These are phyloP conservation scores for Cladosporium oxysporum DNA, from an alignment of 2,329 filamentous ascomycete genomes.

Conservation along the genomic window DNA sequence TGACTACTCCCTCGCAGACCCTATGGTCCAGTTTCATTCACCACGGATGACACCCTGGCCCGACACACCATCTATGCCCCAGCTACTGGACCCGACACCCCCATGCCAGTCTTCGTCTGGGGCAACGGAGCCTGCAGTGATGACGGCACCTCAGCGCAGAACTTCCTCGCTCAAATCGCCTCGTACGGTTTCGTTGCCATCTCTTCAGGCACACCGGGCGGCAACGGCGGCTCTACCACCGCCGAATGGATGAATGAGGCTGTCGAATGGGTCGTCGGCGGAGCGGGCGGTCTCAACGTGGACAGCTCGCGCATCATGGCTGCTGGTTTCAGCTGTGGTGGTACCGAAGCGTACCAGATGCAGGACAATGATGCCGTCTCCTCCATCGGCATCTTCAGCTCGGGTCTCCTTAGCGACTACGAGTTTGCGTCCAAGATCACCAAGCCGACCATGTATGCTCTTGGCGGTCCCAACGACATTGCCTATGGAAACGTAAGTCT, in stretches of 20 bases:
- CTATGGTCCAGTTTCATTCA: constrained; percentile 15
- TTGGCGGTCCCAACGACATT: constrained; percentile 15
- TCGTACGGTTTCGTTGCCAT: constrained; percentile 31
- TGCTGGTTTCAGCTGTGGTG: constrained; percentile 19
- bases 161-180: constrained; percentile 28
- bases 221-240: constrained; percentile 9
- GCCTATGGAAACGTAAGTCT: constrained; percentile 18
- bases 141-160: constrained; percentile 24
- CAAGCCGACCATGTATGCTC: constrained; percentile 15
- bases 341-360: constrained; percentile 18
- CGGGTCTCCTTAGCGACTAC: constrained; percentile 4
- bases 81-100: constrained; percentile 26
- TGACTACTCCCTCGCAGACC: background rate
- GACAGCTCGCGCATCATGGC: constrained; percentile 17
- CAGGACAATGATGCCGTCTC: constrained; percentile 8
- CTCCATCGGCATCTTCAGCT: constrained; percentile 16
- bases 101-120: constrained; percentile 32
- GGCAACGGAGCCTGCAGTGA: constrained; percentile 32
- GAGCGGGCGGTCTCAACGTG: constrained; percentile 16
- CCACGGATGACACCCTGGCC: constrained; percentile 10
- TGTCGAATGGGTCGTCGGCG: constrained; percentile 11
- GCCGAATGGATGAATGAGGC: constrained; percentile 17
- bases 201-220: constrained; percentile 24
- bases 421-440: background rate
- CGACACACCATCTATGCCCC: constrained; percentile 19